Evolutionary conservation across 2,329 filamentous ascomycete species (phyloP).

Genomic region (Coniosporium tulheliwenetii): DNA sequence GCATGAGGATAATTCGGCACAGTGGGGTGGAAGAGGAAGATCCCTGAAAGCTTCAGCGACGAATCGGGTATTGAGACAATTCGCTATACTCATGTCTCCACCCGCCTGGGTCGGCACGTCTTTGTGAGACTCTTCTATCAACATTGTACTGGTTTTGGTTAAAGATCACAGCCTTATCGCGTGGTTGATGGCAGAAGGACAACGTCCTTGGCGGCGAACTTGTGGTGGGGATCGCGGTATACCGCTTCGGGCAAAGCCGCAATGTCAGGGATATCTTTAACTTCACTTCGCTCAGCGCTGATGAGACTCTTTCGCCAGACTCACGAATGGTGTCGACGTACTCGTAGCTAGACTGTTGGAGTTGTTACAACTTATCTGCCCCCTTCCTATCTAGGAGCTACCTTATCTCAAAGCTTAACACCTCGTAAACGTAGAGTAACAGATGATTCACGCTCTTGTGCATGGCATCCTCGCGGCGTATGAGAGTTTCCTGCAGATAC

Average conservation of each 20-base stretch:
- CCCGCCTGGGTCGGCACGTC: conserved; percentile 45
- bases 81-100: conserved; percentile 40
- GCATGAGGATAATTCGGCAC: conserved; percentile 78
- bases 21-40: conserved; percentile 77
- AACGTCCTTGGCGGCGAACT: not conserved
- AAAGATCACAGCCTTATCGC: not conserved
- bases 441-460: no score
- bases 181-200: not conserved
- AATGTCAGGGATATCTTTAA: not conserved
- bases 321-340: no score
- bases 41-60: conserved; percentile 37
- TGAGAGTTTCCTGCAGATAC: no score
- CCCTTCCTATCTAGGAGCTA: no score
- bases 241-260: not conserved
- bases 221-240: not conserved
- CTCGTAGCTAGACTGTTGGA: no score
- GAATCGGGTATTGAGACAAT: conserved; percentile 1
- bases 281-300: not conserved
- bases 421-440: no score
- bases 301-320: not conserved
- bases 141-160: conserved; percentile 28
- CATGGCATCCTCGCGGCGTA: no score
- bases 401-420: no score
- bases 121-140: conserved; percentile 41
- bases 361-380: no score